A percentile compares a stretch with the other conserved stretches of the same genome.
Conservation (phyloP, 345 rosid genomes). For the Anastatica hierochuntica region DNA sequence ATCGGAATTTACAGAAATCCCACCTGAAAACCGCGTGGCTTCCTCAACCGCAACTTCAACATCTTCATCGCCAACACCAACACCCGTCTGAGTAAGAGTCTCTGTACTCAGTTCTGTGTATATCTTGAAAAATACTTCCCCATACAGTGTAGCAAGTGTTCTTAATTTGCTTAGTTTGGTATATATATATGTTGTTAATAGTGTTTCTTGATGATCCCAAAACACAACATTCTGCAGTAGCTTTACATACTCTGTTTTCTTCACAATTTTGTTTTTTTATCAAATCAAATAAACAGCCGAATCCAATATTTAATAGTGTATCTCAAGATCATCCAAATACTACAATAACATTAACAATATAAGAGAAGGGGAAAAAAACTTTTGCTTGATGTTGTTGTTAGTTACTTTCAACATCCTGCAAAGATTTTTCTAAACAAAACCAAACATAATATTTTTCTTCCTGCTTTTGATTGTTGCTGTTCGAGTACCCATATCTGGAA, state of each 20-base stretch:
- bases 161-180: slow-evolving; percentile 3
- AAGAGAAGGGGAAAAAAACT: background rate
- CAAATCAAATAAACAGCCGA: slow-evolving; percentile 7
- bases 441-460: slow-evolving; percentile 4
- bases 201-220: background rate
- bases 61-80: slow-evolving; percentile 30
- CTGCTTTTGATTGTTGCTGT: slow-evolving; percentile 6
- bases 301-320: slow-evolving; percentile 15
- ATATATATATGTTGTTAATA: slow-evolving; percentile 12
- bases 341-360: background rate
- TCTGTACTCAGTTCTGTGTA: slow-evolving; percentile 4
- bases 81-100: slow-evolving; percentile 15
- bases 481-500: background rate
- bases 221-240: slow-evolving; percentile 10
- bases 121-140: slow-evolving; percentile 9
- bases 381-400: background rate
- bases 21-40: slow-evolving; percentile 67
- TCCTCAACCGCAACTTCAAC: slow-evolving; percentile 34
- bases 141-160: slow-evolving; percentile 10
- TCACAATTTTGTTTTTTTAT: background rate
- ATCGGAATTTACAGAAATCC: slow-evolving; percentile 86
- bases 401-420: slow-evolving; percentile 17
- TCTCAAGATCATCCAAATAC: slow-evolving; percentile 18
- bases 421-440: slow-evolving; percentile 6
- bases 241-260: slow-evolving; percentile 8